Evolutionary conservation across 1,139 yeast species (phyloP), one percentile per base, ranked within the genome.

Genomic region (Suhomyces chickasaworum): DNA sequence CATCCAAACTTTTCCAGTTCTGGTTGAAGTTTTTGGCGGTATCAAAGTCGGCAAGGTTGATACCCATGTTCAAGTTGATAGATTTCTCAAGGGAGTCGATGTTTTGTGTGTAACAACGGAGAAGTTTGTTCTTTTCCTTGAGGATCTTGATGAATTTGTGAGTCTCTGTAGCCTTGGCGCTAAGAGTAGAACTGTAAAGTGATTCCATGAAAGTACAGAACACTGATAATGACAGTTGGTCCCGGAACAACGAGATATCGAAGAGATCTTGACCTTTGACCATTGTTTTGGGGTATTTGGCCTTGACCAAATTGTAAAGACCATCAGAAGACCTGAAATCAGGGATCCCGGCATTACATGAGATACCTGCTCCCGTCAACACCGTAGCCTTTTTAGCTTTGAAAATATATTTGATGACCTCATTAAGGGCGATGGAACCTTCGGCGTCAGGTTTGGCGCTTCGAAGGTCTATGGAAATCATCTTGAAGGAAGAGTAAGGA

Each of bases 281-380:
- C 6, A 83, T 75, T 7, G 80, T 71, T 44, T 78, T 76, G 2
- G 89, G 89, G 58, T 79, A 79, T 54, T 81, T 80, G 15, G 71
- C 69, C 57, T 85, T 86, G 16, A 85, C 90, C 68, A 83, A 64
- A 52, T 86, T 83, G 68, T 91, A 91, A 20, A 91, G 75, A 2
- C 98, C 98, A 54, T 86, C 83, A 15, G 83, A 73, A 1, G 96
- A 87, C 48, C 98, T 76, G 64, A 91, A 91, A 64, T 91, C 98
- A 1, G 98, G 98, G 46, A 91, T 91, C 0, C 98, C 98, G 0
- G 98, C 97, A 63, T 88, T 89, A 63, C 97, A 89, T 21, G 97
- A 89, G 48, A 91, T 89, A 1, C 98, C 98, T 1, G 98, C 98
- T 7, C 98, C 97, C 0, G 97, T 89, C 46, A 90, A 75, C 7